These are phyloP conservation scores for Penicillium sp. DNA, from an alignment of 2,329 filamentous ascomycete genomes.

Conservation along the genomic window DNA sequence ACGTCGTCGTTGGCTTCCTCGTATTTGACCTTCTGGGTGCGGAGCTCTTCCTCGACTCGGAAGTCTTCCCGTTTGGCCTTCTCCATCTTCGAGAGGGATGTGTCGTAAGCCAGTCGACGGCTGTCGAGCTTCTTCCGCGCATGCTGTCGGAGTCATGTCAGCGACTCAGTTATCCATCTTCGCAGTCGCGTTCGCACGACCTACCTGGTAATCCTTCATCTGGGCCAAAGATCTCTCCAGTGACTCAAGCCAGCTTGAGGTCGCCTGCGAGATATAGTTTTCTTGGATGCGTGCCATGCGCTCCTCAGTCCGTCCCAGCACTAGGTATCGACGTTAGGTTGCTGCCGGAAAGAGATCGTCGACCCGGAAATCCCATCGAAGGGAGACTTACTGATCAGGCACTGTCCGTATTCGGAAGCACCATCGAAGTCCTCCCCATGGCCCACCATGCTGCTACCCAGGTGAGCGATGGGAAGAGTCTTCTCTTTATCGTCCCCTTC, in stretches of 20 bases:
- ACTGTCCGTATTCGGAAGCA: constrained; percentile 86
- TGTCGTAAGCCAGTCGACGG: constrained; percentile 83
- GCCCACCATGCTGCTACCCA: constrained; percentile 77
- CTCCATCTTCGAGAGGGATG: constrained; percentile 81
- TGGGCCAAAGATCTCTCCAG: constrained; percentile 81
- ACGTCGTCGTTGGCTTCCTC: constrained; percentile 94
- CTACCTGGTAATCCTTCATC: constrained; percentile 98
- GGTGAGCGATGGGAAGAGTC: constrained; percentile 67
- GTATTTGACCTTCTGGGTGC: constrained; percentile 87
- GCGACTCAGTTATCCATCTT: no score
- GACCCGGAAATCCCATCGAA: background rate
- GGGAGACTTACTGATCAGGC: constrained; percentile 58
- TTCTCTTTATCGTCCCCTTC: constrained; percentile 88
- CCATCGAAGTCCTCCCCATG: constrained; percentile 91
- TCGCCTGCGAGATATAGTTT: constrained; percentile 69
- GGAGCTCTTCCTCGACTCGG: constrained; percentile 84
- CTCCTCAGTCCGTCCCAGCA: constrained; percentile 80
- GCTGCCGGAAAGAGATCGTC: background rate
- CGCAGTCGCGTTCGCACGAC: background rate
- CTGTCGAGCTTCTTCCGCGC: constrained; percentile 92
- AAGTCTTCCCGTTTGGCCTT: constrained; percentile 94
- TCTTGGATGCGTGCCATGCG: constrained; percentile 81
- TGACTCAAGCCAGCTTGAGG: constrained; percentile 82
- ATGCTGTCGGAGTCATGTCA: constrained; percentile 41
- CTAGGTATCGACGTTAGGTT: constrained; percentile 33